Base-by-base conservation (phyloP, 768 basidiomycete genomes). In the Ramaria rubella region DNA sequence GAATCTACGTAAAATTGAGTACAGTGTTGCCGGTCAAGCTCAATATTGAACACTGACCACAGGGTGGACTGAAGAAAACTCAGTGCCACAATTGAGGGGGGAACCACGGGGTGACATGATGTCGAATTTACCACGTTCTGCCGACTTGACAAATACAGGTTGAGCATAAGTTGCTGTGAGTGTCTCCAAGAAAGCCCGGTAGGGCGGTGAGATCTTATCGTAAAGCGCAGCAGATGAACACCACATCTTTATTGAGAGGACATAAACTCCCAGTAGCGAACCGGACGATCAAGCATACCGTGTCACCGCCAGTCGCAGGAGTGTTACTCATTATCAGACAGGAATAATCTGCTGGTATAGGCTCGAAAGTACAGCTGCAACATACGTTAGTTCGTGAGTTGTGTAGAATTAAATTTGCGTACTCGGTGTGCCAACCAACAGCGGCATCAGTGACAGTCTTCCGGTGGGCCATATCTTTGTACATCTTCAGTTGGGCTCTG, bases 291-390 rank as follows among this genome's bases (percentile, higher is more conserved):
- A 6, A 29, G 40, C 52, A 43, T 53, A 53, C 52, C 40, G 68
- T 69, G 48, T 69, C 68, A 19, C 68, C 68, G 2, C 71, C 71
- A 0, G 61, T 55, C 2, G 46, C 53, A 1, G 71, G 71, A 0
- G 70, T 60, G 31, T 63, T 68, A 58, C 68, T 67, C 60, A 72
- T 69, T 27, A 66, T 65, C 12, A 72, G 60, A 62, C 69, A 66
- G 8, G 65, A 61, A 58, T 67, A 69, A 21, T 59, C 61, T 2
- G 68, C 60, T 0, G 71, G 71, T 1, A 61, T 58, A 14, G 59
- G 61, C 60, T 72, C 71, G 48, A 72, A 71, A 8, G 69, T 60
- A 12, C 6, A 6, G 33, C n/a, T 17, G 27, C 19, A 9, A 50
- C 5, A 5, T 50, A 26, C n/a, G n/a, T 5, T 14, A 24, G 8